Conservation (phyloP, 2,329 filamentous ascomycete species). For the Fonsecaea pugnacius region DNA sequence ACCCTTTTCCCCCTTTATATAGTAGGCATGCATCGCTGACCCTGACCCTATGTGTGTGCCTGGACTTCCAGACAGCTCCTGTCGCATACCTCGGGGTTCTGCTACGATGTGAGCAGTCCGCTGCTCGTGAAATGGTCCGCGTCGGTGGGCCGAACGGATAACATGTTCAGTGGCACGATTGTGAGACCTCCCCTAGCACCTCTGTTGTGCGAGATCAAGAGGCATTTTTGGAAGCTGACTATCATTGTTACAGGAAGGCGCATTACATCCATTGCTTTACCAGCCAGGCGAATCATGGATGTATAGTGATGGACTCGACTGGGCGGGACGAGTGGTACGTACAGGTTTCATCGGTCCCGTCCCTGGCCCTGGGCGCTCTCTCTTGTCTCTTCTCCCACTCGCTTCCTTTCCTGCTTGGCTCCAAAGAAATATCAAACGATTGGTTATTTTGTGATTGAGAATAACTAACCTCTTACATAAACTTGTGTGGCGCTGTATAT, state of each 20-base stretch:
- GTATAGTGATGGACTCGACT: slow-evolving; percentile 58
- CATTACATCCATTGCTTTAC: slow-evolving; percentile 56
- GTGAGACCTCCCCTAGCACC: background rate
- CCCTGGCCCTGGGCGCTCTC: too few relatives aligned
- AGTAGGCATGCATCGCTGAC: background rate
- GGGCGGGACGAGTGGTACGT: slow-evolving; percentile 56
- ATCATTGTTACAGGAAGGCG: slow-evolving; percentile 7
- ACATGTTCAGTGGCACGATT: slow-evolving; percentile 40
- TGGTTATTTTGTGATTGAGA: too few relatives aligned
- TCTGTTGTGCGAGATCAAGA: background rate
- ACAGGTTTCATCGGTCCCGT: background rate
- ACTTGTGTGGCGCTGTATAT: background rate
- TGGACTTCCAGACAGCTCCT: slow-evolving; percentile 37
- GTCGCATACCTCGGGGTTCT: slow-evolving; percentile 20
- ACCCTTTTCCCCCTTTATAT: background rate
- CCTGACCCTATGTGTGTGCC: too few relatives aligned
- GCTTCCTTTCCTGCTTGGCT: too few relatives aligned
- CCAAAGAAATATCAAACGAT: too few relatives aligned
- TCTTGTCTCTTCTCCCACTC: too few relatives aligned
- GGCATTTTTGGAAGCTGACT: background rate
- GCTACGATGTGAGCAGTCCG: slow-evolving; percentile 21
- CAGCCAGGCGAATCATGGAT: slow-evolving; percentile 58
- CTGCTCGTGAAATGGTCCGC: slow-evolving; percentile 25
- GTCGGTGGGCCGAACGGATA: slow-evolving; percentile 13
- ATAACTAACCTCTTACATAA: background rate